Evolutionary conservation across 2,329 filamentous ascomycete genomes (phyloP), one percentile per base, ranked within the genome.

Genomic region (Didymella lethalis): DNA sequence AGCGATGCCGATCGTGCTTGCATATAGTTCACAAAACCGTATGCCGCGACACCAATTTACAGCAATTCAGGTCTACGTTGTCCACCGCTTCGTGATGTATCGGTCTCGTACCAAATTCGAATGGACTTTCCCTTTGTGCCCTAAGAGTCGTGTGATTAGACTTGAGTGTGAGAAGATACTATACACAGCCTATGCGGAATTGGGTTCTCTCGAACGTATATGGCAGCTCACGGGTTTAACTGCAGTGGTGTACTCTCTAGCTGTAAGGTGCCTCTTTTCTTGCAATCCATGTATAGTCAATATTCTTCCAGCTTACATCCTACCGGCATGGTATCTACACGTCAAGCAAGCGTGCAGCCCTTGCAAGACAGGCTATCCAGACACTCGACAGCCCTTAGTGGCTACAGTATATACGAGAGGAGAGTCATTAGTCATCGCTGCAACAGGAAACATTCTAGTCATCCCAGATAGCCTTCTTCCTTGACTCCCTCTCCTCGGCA

Each of bases 401-500:
- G 14, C 7, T 18, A 29, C 18, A 20, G 28, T 20, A 50, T 26
- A 14, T n/a, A 56, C 54, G 20, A 50, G 40, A 41, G 32, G 47
- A 45, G 23, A 49, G 46, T 28, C 53, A 34, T 49, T 11, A 49
- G 25, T 36, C 36, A 38, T 55, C 36, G 32, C 34, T n/a, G 18
- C n/a, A 11, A 12, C 46, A 26, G 14, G 8, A 8, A 20, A 2
- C 3, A 3, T n/a, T 18, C 25, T 36, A 87, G 65, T 82, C 91
- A 59, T 95, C 89, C 95, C 95, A 98, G 26, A 97, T 83, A n/a
- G 91, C 88, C 61, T 85, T 85, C 82, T 90, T 96, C n/a, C 90
- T 89, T 76, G 84, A 86, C 74, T 94, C 90, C 45, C 81, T 82
- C 32, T 87, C 86, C 70, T 89, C 86, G 69, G 86, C 86, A 64